Percentiles rank a stretch among this genome's conserved stretches.
Evolutionary conservation across 163 green algal species (phyloP).

Genomic region (Prototheca stagnorum): DNA sequence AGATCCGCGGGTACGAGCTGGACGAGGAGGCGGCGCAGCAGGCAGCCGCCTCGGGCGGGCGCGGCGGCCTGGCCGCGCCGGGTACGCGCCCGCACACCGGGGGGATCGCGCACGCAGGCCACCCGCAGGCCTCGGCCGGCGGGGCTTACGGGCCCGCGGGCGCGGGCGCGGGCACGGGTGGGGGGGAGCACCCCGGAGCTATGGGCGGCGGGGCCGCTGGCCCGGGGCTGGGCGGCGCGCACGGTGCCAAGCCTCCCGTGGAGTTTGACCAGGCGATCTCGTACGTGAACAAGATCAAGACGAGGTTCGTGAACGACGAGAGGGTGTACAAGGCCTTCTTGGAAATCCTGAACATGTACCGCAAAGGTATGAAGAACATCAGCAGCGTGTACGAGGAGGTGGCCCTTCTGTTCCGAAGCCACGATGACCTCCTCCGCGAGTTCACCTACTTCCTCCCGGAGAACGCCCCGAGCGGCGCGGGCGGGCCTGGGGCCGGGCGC

Average conservation of each 20-base stretch:
- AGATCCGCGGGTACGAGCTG: conserved; percentile 63
- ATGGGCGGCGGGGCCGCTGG: no score
- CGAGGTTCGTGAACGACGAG: conserved; percentile 75
- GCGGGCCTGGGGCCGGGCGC: not conserved
- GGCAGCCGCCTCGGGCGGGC: no score
- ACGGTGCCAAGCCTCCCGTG: conserved; percentile 67
- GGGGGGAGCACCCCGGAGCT: no score
- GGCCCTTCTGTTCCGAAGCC: conserved; percentile 76
- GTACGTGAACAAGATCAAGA: conserved; percentile 99
- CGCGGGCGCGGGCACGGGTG: no score
- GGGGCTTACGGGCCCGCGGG: not conserved
- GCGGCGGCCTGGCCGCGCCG: no score
- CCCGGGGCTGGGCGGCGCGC: no score
- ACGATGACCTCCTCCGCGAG: conserved; percentile 88
- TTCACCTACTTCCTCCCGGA: conserved; percentile 98
- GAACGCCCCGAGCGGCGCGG: conserved; percentile 18
- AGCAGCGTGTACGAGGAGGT: conserved; percentile 92
- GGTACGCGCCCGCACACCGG: no score
- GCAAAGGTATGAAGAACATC: conserved; percentile 95
- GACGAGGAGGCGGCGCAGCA: no score
- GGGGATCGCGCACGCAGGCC: no score
- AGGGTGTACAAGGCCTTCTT: conserved; percentile 97
- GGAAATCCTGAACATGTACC: conserved; percentile 98
- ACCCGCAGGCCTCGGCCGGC: not conserved
- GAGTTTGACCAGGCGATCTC: conserved; percentile 99